Evolutionary conservation across 495 filamentous ascomycete species (phyloP).

Genomic region (Penicillium lagena): DNA sequence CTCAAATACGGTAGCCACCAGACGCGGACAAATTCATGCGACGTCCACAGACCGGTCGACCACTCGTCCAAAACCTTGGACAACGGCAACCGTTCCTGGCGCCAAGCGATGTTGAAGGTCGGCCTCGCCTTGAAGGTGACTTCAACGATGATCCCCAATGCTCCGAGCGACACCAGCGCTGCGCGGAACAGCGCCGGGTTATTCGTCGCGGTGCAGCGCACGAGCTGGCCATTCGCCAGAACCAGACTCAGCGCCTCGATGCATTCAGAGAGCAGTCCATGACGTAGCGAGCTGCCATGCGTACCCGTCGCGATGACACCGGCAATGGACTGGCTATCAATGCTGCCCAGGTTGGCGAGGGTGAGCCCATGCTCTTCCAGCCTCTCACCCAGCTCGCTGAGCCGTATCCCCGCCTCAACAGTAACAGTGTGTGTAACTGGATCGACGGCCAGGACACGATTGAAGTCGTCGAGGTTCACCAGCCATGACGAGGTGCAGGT

Average conservation of each 20-base stretch:
- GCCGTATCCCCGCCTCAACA: slow-evolving; percentile 78
- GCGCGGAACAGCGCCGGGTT: slow-evolving; percentile 81
- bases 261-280: slow-evolving; percentile 76
- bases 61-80: slow-evolving; percentile 62
- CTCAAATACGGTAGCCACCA: slow-evolving; percentile 97
- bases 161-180: slow-evolving; percentile 79
- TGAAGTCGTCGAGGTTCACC: slow-evolving; percentile 83
- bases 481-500: slow-evolving; percentile 95
- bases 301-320: slow-evolving; percentile 91
- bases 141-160: slow-evolving; percentile 84
- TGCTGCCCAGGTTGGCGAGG: slow-evolving; percentile 86
- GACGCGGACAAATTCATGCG: slow-evolving; percentile 80
- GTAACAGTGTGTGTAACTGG: slow-evolving; percentile 55
- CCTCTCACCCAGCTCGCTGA: slow-evolving; percentile 60
- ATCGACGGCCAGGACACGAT: slow-evolving; percentile 63
- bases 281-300: slow-evolving; percentile 77
- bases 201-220: slow-evolving; percentile 63
- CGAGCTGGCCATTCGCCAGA: slow-evolving; percentile 70
- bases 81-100: slow-evolving; percentile 68
- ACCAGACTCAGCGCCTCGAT: slow-evolving; percentile 70
- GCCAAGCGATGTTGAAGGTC: slow-evolving; percentile 76
- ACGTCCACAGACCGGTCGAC: slow-evolving; percentile 72
- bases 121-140: slow-evolving; percentile 74
- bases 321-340: slow-evolving; percentile 88
- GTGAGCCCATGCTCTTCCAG: slow-evolving; percentile 70